Percentiles rank a stretch among this genome's conserved stretches.
Evolutionary conservation across 352 stramenopile genomes (phyloP).

Genomic region (Pythium dissotocum): DNA sequence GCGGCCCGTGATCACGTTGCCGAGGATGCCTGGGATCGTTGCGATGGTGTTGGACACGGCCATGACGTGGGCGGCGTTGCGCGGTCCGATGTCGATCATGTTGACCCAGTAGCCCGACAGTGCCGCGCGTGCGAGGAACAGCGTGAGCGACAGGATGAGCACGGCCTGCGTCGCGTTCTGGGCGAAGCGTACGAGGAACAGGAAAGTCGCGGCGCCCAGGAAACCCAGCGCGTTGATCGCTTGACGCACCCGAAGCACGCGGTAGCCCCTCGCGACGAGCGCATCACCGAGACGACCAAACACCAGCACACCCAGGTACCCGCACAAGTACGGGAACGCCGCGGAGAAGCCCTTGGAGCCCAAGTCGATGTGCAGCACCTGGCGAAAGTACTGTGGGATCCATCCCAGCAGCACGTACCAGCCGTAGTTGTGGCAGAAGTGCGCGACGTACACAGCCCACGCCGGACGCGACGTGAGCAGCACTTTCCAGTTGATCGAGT

Average conservation of each 20-base stretch:
- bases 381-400: constrained; percentile 88
- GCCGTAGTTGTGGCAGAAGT: constrained; percentile 89
- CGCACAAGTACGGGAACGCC: constrained; percentile 76
- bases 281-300: constrained; percentile 71
- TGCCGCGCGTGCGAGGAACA: constrained; percentile 75
- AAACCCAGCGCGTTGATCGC: constrained; percentile 78
- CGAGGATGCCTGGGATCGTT: constrained; percentile 82
- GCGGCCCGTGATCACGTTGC: constrained; percentile 81
- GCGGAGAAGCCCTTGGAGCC: constrained; percentile 64
- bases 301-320: constrained; percentile 71
- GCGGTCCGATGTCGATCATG: constrained; percentile 87
- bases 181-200: constrained; percentile 73
- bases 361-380: constrained; percentile 77
- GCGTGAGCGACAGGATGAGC: constrained; percentile 66
- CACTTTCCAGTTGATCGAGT: constrained; percentile 66
- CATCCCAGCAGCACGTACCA: constrained; percentile 88
- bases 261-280: constrained; percentile 61
- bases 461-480: constrained; percentile 65
- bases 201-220: constrained; percentile 65
- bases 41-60: constrained; percentile 86
- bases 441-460: constrained; percentile 84
- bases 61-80: constrained; percentile 85
- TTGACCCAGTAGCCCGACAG: constrained; percentile 89
- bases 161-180: constrained; percentile 54
- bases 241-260: constrained; percentile 76